Evolutionary conservation across 83 land plant genomes (phyloP).

Genomic region (Picea abies): DNA sequence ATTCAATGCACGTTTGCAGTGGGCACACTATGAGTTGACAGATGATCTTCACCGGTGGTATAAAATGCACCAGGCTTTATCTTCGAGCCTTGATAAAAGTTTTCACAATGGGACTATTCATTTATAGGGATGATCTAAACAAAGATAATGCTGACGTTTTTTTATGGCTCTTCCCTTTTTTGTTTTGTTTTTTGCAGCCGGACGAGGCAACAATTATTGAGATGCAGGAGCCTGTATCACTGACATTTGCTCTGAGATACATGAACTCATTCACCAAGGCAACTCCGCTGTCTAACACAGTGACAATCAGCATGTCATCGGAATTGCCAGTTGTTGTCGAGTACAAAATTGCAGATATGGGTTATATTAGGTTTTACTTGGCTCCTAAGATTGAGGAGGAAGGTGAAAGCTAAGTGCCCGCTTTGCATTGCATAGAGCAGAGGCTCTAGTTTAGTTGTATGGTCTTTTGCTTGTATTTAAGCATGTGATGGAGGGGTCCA

Average conservation of each 20-base stretch:
- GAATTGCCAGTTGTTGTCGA: conserved; percentile 96
- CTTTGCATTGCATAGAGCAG: too few species aligned
- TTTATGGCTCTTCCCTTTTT: not conserved
- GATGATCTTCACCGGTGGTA: too few species aligned
- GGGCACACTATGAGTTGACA: too few species aligned
- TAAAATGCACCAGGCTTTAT: too few species aligned
- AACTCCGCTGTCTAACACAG: conserved; percentile 79
- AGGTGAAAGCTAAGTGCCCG: conserved; percentile 30
- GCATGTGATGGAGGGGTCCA: too few species aligned
- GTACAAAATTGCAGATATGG: conserved; percentile 99
- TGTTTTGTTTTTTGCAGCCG: conserved; percentile 47
- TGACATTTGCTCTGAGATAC: conserved; percentile 96
- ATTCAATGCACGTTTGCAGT: too few species aligned
- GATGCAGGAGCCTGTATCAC: conserved; percentile 93
- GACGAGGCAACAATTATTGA: conserved; percentile 89
- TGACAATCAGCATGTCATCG: conserved; percentile 86
- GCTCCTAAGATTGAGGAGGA: conserved; percentile 99
- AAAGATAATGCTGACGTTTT: not conserved
- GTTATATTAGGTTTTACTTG: conserved; percentile 87
- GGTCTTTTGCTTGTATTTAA: too few species aligned
- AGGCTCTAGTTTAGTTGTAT: too few species aligned
- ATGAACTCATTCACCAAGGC: conserved; percentile 99
- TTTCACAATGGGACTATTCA: not conserved
- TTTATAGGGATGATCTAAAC: not conserved
- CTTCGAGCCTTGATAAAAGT: not conserved